Conservation (phyloP, 371 early-diverging fungal genomes). For the Choanephora cucurbitarum region DNA sequence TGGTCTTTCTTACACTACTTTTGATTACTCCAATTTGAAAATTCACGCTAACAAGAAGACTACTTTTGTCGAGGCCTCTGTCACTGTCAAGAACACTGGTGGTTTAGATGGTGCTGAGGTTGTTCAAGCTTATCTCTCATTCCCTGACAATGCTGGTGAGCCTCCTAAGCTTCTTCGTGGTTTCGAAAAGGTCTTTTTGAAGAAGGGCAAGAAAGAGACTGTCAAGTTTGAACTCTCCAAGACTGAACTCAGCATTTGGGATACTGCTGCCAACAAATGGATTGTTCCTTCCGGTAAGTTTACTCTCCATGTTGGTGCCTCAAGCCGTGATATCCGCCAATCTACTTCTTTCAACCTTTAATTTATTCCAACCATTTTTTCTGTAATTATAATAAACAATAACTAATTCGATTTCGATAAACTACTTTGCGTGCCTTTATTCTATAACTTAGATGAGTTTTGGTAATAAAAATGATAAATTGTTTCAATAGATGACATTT, state of each 20-base stretch:
- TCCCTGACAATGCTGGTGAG: constrained; percentile 48
- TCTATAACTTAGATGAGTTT: too few relatives aligned
- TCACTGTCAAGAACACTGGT: constrained; percentile 54
- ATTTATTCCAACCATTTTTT: too few relatives aligned
- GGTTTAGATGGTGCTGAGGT: constrained; percentile 55
- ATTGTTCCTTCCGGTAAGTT: constrained; percentile 46
- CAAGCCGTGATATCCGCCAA: constrained; percentile 51
- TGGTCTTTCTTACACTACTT: constrained; percentile 67
- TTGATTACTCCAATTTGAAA: constrained; percentile 44
- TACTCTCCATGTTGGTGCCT: constrained; percentile 50
- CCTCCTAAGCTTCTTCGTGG: constrained; percentile 59
- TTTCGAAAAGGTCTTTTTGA: constrained; percentile 53
- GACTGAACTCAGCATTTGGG: constrained; percentile 53
- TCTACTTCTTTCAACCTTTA: constrained; percentile 20
- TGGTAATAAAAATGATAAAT: too few relatives aligned
- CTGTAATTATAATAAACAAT: too few relatives aligned
- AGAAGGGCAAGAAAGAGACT: constrained; percentile 21
- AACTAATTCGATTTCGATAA: too few relatives aligned
- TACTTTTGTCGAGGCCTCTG: constrained; percentile 27
- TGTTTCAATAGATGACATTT: too few relatives aligned
- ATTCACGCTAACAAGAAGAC: constrained; percentile 8
- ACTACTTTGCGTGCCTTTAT: too few relatives aligned
- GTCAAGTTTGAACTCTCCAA: constrained; percentile 41
- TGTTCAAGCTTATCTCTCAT: constrained; percentile 56
- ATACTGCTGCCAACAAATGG: constrained; percentile 36